Conservation (phyloP, 805 yeast genomes). For the Cyberlindnera petersonii region DNA sequence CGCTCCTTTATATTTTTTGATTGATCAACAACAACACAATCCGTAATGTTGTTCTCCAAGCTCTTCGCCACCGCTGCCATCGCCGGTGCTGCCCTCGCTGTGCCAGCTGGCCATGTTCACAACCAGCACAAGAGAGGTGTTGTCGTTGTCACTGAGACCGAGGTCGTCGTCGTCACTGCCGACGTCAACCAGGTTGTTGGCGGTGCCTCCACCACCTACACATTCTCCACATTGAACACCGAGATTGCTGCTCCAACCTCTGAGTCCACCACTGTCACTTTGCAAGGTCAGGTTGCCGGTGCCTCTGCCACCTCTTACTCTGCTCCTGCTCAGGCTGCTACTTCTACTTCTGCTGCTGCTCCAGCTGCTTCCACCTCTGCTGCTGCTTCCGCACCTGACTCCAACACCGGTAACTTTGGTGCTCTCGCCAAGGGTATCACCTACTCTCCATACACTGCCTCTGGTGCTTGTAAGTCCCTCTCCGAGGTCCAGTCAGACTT, state of each 20-base stretch:
- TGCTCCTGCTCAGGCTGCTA: constrained; percentile 21
- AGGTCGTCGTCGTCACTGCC: constrained; percentile 47
- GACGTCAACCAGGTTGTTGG: constrained; percentile 35
- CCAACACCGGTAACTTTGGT: constrained; percentile 36
- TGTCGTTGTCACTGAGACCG: constrained; percentile 45
- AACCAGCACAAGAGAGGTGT: constrained; percentile 54
- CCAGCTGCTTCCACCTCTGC: constrained; percentile 33
- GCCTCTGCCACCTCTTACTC: constrained; percentile 30
- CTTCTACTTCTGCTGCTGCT: constrained; percentile 23
- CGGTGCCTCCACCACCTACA: constrained; percentile 26
- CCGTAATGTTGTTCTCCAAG: constrained; percentile 47
- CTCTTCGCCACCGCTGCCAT: constrained; percentile 34
- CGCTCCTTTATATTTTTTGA: neutral
- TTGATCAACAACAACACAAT: constrained; percentile 4
- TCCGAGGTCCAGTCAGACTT: constrained; percentile 58
- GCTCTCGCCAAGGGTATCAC: constrained; percentile 75
- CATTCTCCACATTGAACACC: constrained; percentile 26
- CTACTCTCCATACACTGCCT: constrained; percentile 71
- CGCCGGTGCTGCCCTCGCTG: constrained; percentile 42
- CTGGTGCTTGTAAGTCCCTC: constrained; percentile 66
- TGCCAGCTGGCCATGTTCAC: constrained; percentile 59
- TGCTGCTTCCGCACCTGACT: constrained; percentile 31
- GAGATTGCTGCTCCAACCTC: constrained; percentile 28
- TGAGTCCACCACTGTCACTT: constrained; percentile 1
- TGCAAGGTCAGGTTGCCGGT: constrained; percentile 5